Base-by-base conservation (phyloP, 768 basidiomycete genomes). In the Tubosaeta sp. region DNA sequence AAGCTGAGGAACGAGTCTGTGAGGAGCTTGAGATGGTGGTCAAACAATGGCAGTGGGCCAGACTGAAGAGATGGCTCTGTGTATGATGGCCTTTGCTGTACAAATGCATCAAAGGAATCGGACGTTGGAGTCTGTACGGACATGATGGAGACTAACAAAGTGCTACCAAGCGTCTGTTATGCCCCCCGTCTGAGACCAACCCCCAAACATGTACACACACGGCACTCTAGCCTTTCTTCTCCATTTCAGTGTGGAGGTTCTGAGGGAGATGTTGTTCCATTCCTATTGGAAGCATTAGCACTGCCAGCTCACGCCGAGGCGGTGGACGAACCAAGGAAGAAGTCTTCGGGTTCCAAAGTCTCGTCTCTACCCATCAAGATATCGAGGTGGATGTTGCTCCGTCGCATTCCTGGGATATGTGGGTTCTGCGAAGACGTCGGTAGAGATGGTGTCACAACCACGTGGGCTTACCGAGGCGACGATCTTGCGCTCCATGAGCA, bases 301-400 rank as follows among this genome's bases (percentile, higher is more conserved):
- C 12, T 47, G 45, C 29, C 53, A 44, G 16, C 31, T 24, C 11
- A 41, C 35, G 43, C 22, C 44, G 19, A n/a, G 8, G 34, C 24
- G 31, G 42, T 21, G 47, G 32, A 70, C 81, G 40, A 59, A 84
- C 93, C 84, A 34, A 79, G 74, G 75, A 97, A 89, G 58, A 95
- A 77, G 64, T 98, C 95, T 2, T 72, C 71, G 4, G 84, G 78
- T 24, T 87, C 86, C 48, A 99, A 76, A 21, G 71, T 75, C 68
- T 96, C 91, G 62, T 99, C 95, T 34, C 86, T 83, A 41, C 95
- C 95, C 83, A 90, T 89, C 51, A 99, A 70, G 59, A 98, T 90
- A 67, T 99, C 95, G 24, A 94, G 81, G 57, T 90, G 86, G 34
- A 97, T 64, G 71, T 97, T 96, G 11, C 84, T 82, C 46, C 78